Evolutionary conservation across 441 rosid genomes (phyloP).

Genomic region (Metrosideros polymorpha): DNA sequence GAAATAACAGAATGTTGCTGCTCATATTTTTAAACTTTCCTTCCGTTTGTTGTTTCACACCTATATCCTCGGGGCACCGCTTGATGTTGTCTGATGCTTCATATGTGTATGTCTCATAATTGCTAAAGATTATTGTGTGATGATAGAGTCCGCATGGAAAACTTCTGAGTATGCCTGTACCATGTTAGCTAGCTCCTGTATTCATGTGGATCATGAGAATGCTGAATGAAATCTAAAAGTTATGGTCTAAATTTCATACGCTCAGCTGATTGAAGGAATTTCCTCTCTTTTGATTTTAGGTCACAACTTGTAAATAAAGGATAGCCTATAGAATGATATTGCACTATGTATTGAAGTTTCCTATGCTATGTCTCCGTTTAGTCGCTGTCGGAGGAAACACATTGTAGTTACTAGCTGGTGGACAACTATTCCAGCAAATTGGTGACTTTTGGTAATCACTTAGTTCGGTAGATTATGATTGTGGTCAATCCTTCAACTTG

Average conservation of each 20-base stretch:
- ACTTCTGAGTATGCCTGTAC: background rate
- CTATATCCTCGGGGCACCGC: background rate
- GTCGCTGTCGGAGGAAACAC: background rate
- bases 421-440: background rate
- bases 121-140: background rate
- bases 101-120: background rate
- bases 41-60: background rate
- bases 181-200: background rate
- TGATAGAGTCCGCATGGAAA: background rate
- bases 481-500: background rate
- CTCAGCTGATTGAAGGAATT: background rate
- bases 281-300: background rate
- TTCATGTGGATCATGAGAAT: background rate
- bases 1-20: background rate
- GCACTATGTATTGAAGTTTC: background rate
- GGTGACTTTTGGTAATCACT: background rate
- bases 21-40: background rate
- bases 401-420: background rate
- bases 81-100: background rate
- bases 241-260: background rate
- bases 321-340: background rate
- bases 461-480: background rate
- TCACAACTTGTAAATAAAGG: background rate
- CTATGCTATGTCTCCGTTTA: background rate
- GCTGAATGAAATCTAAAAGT: background rate